Conservation (phyloP, 345 rosid species). For the Eucalyptus polybractea region DNA sequence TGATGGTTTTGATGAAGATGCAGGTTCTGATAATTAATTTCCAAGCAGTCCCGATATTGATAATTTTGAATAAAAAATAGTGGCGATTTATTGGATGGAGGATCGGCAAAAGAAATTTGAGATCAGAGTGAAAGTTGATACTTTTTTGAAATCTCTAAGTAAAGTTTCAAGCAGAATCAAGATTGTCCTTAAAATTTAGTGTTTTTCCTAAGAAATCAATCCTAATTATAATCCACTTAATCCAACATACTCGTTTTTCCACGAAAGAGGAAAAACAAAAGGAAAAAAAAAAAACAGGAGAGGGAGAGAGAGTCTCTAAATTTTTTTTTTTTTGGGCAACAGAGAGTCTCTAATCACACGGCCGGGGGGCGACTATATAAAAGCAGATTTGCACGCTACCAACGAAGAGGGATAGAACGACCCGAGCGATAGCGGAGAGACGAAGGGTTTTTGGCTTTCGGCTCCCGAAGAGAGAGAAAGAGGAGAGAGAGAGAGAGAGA, state of each 20-base stretch:
- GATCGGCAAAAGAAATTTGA: fast-evolving
- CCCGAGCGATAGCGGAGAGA: not conserved
- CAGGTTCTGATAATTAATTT: not conserved
- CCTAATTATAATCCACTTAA: not conserved
- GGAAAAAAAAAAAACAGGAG: no score
- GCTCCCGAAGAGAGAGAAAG: not conserved
- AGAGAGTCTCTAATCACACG: not conserved
- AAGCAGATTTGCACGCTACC: not conserved
- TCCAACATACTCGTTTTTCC: not conserved
- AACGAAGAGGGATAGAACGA: not conserved
- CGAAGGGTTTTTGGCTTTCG: not conserved
- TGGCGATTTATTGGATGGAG: not conserved
- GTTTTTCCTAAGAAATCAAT: not conserved
- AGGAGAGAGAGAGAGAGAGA: not conserved
- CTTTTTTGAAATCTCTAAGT: fast-evolving
- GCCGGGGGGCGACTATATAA: not conserved
- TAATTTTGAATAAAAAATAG: not conserved
- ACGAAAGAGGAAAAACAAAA: not conserved
- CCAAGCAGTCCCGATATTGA: fast-evolving
- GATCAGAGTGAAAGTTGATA: not conserved
- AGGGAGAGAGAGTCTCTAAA: not conserved
- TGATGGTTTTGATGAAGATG: not conserved
- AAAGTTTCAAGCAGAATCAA: not conserved
- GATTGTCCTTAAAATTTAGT: not conserved
- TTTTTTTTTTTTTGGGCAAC: not conserved